Evolutionary conservation across 2,329 filamentous ascomycete genomes (phyloP).

Genomic region (Ophiocordyceps camponoti-saundersi): DNA sequence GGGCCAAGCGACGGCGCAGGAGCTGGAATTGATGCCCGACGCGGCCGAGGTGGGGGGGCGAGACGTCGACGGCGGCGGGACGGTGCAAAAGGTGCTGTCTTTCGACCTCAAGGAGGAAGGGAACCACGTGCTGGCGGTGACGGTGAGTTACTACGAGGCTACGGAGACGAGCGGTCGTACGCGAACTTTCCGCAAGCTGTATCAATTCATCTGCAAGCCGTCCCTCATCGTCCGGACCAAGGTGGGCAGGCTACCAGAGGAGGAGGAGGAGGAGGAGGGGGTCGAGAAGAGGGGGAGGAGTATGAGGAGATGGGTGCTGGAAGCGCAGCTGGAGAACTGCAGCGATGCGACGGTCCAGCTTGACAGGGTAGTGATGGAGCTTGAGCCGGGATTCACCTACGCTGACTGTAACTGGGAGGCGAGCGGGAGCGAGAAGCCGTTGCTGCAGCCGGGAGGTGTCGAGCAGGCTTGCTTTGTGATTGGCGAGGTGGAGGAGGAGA

Average conservation of each 20-base stretch:
- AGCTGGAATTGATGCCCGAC: conserved; percentile 39
- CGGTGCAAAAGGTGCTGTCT: conserved; percentile 63
- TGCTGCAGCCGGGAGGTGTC: conserved; percentile 44
- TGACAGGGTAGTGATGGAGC: conserved; percentile 43
- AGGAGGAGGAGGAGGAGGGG: conserved; percentile 1
- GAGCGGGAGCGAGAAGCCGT: conserved; percentile 26
- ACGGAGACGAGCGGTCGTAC: conserved; percentile 52
- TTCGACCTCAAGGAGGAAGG: conserved; percentile 91
- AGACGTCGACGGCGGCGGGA: conserved; percentile 45
- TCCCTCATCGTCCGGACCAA: conserved; percentile 86
- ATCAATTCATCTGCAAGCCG: conserved; percentile 88
- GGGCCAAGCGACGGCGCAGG: conserved; percentile 35
- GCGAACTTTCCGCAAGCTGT: conserved; percentile 83
- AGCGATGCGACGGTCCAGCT: conserved; percentile 70
- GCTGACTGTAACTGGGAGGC: conserved; percentile 40
- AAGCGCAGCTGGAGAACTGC: conserved; percentile 92
- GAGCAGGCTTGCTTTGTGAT: conserved; percentile 51
- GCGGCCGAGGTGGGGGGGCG: conserved; percentile 8
- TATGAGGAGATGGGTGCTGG: conserved; percentile 50
- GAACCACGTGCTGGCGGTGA: conserved; percentile 83
- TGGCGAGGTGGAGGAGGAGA: conserved; percentile 23
- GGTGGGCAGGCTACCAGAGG: conserved; percentile 41
- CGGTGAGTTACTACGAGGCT: conserved; percentile 85
- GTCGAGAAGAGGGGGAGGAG: no score
- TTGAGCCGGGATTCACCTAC: conserved; percentile 31